Percentiles rank a stretch among this genome's conserved stretches.
Evolutionary conservation across 345 rosid genomes (phyloP).

Genomic region (Kandelia obovata): DNA sequence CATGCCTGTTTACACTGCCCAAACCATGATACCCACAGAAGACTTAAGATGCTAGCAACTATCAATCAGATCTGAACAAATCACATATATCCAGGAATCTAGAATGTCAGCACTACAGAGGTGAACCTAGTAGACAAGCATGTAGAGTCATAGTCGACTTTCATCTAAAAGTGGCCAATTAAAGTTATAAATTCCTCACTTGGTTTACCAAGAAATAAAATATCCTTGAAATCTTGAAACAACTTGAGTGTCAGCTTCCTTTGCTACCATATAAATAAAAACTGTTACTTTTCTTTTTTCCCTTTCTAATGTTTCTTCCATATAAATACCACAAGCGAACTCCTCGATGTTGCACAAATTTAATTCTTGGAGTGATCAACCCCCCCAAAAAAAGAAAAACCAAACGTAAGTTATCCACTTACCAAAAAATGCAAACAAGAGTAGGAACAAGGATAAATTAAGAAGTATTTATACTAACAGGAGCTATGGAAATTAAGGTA

Average conservation of each 20-base stretch:
- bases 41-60: neutral
- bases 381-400: neutral
- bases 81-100: neutral
- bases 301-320: conserved; percentile 1
- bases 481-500: conserved; percentile 5
- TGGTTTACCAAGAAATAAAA: neutral
- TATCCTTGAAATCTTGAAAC: neutral
- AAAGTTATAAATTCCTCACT: neutral
- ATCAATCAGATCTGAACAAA: neutral
- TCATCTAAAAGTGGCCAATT: neutral
- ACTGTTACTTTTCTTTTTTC: neutral
- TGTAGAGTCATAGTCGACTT: neutral
- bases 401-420: neutral
- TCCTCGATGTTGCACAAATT: conserved; percentile 17
- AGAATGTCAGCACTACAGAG: neutral
- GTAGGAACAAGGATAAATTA: neutral
- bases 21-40: conserved; percentile 2
- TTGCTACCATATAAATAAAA: neutral
- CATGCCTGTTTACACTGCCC: neutral
- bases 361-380: neutral
- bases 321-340: neutral
- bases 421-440: neutral
- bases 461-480: conserved; percentile 7
- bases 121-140: neutral
- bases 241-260: neutral